phyloP scores from a whole-genome alignment of 164 flowering plant genomes.

The Umbellularia californica region DNA sequence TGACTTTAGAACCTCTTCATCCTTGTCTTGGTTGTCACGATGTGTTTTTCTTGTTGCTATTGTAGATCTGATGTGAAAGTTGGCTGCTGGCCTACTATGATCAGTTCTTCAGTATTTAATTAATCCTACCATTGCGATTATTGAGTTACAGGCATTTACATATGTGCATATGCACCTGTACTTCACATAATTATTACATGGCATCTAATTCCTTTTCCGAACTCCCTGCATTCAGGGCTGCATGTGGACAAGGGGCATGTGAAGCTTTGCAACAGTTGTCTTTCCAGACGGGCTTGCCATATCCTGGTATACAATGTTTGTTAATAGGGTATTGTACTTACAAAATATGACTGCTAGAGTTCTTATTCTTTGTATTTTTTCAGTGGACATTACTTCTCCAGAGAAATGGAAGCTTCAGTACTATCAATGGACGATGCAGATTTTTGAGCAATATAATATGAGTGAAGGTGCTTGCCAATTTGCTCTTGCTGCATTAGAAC shows the following conservation, averaged over 20 bases:
- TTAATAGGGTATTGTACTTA: neutral
- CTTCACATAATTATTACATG: neutral
- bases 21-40: neutral
- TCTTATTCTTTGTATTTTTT: slow-evolving; percentile 4
- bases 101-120: neutral
- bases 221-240: slow-evolving; percentile 48
- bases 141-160: neutral
- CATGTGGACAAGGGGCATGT: slow-evolving; percentile 61
- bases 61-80: slow-evolving; percentile 1
- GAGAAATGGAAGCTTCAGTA: slow-evolving; percentile 88
- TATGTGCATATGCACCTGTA: neutral
- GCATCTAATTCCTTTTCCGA: neutral
- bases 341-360: neutral
- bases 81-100: neutral
- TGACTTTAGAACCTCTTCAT: neutral
- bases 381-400: slow-evolving; percentile 41
- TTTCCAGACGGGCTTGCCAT: slow-evolving; percentile 46
- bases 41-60: neutral
- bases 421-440: slow-evolving; percentile 93
- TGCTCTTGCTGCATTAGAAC: slow-evolving; percentile 96
- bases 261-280: slow-evolving; percentile 66
- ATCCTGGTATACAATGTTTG: slow-evolving; percentile 30
- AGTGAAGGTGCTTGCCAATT: slow-evolving; percentile 89
- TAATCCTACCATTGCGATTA: neutral
- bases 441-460: slow-evolving; percentile 82